Evolutionary conservation across 75 land plant genomes (phyloP).

Genomic region (Selaginella moellendorffii): DNA sequence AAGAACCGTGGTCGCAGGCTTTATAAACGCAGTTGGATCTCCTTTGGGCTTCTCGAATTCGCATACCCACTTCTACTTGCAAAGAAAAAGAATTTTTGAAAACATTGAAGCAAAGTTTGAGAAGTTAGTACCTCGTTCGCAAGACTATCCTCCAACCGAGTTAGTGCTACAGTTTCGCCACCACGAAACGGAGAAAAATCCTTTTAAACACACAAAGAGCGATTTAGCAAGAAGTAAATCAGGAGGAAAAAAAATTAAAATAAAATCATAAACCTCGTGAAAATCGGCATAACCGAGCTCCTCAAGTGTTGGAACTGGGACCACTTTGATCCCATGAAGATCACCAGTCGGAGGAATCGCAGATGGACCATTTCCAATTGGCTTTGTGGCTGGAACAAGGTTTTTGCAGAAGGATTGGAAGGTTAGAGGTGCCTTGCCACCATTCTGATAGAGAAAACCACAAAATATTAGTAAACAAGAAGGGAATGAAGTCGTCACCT

Average conservation of each 20-base stretch:
- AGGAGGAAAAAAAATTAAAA: too few relatives aligned
- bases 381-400: conserved; percentile 43
- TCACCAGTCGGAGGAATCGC: conserved; percentile 47
- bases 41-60: conserved; percentile 96
- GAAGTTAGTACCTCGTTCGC: conserved; percentile 38
- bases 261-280: conserved; percentile 21
- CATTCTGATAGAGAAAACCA: too few relatives aligned
- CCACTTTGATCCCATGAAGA: conserved; percentile 20
- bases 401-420: conserved; percentile 76
- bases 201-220: too few relatives aligned
- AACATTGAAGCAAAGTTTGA: not conserved
- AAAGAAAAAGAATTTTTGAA: too few relatives aligned
- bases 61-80: conserved; percentile 85
- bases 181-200: conserved; percentile 63
- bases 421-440: conserved; percentile 65
- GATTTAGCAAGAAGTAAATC: too few relatives aligned
- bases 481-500: conserved; percentile 34
- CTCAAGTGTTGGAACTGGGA: conserved; percentile 41
- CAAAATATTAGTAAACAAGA: too few relatives aligned
- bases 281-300: conserved; percentile 59
- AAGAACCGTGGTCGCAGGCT: conserved; percentile 82
- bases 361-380: conserved; percentile 31
- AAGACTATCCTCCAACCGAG: conserved; percentile 44
- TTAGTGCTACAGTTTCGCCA: conserved; percentile 73
- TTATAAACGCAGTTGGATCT: conserved; percentile 74